Percentiles rank a stretch among this genome's conserved stretches.
phyloP scores from a whole-genome alignment of 768 basidiomycete genomes.

The Mycena galericulata region DNA sequence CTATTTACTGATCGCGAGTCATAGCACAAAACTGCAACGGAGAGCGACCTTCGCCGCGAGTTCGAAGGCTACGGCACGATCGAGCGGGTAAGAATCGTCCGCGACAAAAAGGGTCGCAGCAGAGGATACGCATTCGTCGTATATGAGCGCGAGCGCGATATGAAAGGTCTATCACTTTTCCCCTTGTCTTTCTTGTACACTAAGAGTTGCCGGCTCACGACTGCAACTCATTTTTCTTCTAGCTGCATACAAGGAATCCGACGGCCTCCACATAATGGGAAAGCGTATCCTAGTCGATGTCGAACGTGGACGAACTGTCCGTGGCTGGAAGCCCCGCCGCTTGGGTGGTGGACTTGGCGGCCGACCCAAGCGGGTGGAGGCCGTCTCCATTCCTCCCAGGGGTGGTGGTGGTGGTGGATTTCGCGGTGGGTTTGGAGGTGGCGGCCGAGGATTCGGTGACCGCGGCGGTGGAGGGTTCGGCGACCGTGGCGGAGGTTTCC shows the following conservation, averaged over 20 bases:
- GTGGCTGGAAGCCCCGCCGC: conserved; percentile 98
- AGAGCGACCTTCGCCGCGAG: conserved; percentile 92
- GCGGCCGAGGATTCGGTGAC: conserved; percentile 54
- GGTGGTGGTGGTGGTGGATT: conserved; percentile 54
- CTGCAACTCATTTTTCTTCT: conserved; percentile 37
- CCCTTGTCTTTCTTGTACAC: conserved; percentile 26
- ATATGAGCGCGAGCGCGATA: conserved; percentile 97
- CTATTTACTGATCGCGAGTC: conserved; percentile 32
- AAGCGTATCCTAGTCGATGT: conserved; percentile 98
- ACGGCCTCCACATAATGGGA: conserved; percentile 95
- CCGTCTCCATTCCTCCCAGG: conserved; percentile 45
- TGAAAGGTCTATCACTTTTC: conserved; percentile 82
- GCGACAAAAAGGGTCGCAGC: conserved; percentile 88
- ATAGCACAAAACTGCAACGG: conserved; percentile 92
- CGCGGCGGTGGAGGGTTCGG: conserved; percentile 59
- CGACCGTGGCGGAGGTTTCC: conserved; percentile 49
- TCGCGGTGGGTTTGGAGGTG: conserved; percentile 54
- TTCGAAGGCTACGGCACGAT: conserved; percentile 97
- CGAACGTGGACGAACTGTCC: conserved; percentile 96
- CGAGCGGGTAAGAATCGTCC: conserved; percentile 93
- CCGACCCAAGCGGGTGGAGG: conserved; percentile 84
- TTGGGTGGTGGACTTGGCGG: conserved; percentile 99
- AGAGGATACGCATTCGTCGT: conserved; percentile 97
- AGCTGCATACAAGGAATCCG: conserved; percentile 99
- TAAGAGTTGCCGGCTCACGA: conserved; percentile 31